Evolutionary conservation across 2,329 filamentous ascomycete genomes (phyloP).

Genomic region (Trichoderma koningiopsis): DNA sequence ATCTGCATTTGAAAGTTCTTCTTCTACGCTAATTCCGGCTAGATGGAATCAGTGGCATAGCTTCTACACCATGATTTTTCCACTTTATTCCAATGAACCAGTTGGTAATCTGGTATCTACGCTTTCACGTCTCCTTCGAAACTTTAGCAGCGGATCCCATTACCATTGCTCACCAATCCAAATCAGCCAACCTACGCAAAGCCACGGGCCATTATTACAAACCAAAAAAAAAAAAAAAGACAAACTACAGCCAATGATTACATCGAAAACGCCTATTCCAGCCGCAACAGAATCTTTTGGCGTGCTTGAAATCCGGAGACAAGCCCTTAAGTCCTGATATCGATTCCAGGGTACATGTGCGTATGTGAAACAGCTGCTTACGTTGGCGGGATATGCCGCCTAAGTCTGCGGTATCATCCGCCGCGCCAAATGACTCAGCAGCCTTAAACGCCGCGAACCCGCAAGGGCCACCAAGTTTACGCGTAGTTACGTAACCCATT

Average conservation of each 20-base stretch:
- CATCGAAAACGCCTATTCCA: neutral
- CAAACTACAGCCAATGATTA: no score
- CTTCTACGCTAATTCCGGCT: no score
- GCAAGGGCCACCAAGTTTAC: neutral
- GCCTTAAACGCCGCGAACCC: neutral
- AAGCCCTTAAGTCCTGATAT: neutral
- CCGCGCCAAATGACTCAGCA: neutral
- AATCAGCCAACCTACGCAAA: neutral
- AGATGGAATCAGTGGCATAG: no score
- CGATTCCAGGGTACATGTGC: neutral
- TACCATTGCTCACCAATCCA: neutral
- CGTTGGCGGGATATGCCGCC: slow-evolving; percentile 1
- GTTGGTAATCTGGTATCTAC: no score
- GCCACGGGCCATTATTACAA: neutral
- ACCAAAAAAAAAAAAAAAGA: neutral
- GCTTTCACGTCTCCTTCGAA: no score
- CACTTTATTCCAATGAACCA: no score
- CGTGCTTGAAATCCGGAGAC: neutral
- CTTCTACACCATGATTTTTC: no score
- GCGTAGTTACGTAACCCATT: neutral
- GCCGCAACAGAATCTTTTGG: neutral
- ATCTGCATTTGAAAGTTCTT: no score
- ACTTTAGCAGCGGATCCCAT: neutral
- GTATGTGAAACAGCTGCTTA: neutral
- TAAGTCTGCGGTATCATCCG: slow-evolving; percentile 8